These are phyloP conservation scores for Cocos nucifera DNA, from an alignment of 176 grass and related monocot genomes.

Conservation along the genomic window DNA sequence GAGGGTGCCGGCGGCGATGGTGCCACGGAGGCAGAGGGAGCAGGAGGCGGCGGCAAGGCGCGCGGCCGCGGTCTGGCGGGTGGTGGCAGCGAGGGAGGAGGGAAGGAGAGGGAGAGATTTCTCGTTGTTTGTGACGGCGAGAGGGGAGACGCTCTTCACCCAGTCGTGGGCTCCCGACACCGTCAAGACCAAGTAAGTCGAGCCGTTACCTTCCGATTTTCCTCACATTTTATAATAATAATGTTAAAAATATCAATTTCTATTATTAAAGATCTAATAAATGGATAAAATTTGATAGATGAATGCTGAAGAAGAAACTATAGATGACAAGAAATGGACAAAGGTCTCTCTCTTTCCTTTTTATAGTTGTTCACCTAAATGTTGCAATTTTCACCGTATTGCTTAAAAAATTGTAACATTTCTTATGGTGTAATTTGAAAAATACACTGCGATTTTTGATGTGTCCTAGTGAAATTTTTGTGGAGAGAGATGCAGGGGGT, in stretches of 20 bases:
- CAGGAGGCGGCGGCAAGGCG: slow-evolving; percentile 16
- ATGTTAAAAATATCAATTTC: background rate
- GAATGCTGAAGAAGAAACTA: too few species aligned
- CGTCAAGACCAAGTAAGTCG: slow-evolving; percentile 9
- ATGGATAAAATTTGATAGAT: too few species aligned
- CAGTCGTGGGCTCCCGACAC: slow-evolving; percentile 56
- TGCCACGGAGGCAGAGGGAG: slow-evolving; percentile 6
- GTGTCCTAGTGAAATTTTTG: too few species aligned
- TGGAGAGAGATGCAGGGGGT: too few species aligned
- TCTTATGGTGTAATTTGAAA: too few species aligned
- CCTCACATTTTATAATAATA: background rate
- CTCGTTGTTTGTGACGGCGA: slow-evolving; percentile 33
- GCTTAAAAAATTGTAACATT: too few species aligned
- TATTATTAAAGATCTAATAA: too few species aligned
- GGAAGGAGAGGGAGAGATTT: slow-evolving; percentile 31
- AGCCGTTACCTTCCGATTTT: background rate
- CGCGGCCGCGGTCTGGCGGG: background rate
- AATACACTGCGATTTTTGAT: too few species aligned
- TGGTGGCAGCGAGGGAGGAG: slow-evolving; percentile 40
- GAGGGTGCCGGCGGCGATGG: slow-evolving; percentile 5
- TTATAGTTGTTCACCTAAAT: too few species aligned
- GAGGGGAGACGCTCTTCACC: slow-evolving; percentile 70
- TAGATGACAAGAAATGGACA: too few species aligned
- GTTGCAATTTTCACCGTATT: too few species aligned
- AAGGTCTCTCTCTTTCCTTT: too few species aligned